A percentile compares a stretch with the other conserved stretches of the same genome.
These are phyloP conservation scores for Anisodus tanguticus DNA, from an alignment of 257 asterid species.

Conservation along the genomic window DNA sequence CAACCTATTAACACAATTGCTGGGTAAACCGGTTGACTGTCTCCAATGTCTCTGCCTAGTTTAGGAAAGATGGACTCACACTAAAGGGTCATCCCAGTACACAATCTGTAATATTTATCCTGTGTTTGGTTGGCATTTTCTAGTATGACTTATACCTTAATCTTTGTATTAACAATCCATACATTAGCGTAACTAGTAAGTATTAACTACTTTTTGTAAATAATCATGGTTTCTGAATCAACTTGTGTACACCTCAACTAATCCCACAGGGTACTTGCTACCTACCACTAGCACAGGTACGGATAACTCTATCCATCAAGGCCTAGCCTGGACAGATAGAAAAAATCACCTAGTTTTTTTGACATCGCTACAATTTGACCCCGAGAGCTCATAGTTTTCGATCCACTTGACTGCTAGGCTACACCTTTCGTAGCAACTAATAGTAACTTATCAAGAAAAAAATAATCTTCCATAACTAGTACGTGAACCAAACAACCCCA, in stretches of 20 bases:
- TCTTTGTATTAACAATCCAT: background rate
- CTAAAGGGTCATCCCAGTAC: background rate
- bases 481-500: background rate
- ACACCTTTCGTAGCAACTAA: background rate
- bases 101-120: background rate
- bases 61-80: background rate
- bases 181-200: background rate
- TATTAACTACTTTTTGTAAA: slow-evolving; percentile 5
- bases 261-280: background rate
- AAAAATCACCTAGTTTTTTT: background rate
- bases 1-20: background rate
- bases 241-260: background rate
- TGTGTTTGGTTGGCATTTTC: background rate
- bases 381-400: background rate
- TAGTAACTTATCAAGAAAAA: background rate
- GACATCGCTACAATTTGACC: background rate
- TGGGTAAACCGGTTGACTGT: background rate
- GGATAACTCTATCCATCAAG: background rate
- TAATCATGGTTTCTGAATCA: background rate
- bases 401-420: background rate
- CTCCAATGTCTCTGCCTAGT: background rate
- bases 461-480: background rate
- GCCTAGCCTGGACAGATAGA: too few species aligned
- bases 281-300: background rate
- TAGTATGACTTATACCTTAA: background rate